Evolutionary conservation across 2,329 filamentous ascomycete genomes (phyloP).

Genomic region (Aspergillus aculeatus): DNA sequence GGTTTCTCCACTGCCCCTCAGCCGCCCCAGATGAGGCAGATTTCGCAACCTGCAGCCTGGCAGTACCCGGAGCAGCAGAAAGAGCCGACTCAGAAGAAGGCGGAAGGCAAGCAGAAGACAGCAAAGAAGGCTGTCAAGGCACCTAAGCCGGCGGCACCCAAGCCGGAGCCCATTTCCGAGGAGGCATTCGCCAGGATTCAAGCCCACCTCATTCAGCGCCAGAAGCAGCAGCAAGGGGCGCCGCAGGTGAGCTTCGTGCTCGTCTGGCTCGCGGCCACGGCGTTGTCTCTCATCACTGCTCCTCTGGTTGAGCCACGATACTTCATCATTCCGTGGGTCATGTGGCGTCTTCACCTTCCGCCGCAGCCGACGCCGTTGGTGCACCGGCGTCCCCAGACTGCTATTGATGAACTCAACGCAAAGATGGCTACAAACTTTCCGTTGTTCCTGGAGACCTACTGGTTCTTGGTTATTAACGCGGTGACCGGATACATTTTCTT

Average conservation of each 20-base stretch:
- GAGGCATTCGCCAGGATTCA: constrained; percentile 32
- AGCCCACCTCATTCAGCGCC: constrained; percentile 31
- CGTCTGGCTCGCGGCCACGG: constrained; percentile 66
- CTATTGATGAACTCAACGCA: constrained; percentile 25
- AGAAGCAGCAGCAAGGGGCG: constrained; percentile 26
- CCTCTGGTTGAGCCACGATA: constrained; percentile 94
- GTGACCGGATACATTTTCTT: constrained; percentile 31
- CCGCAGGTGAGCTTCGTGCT: constrained; percentile 54
- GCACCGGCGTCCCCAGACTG: constrained; percentile 26
- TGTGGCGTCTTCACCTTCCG: constrained; percentile 82
- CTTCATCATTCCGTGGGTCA: constrained; percentile 91
- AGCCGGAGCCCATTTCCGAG: constrained; percentile 23
- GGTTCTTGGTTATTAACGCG: constrained; percentile 51
- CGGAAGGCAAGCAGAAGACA: constrained; percentile 22
- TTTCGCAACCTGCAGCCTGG: neutral
- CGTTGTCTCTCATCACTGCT: constrained; percentile 78
- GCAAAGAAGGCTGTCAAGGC: constrained; percentile 19
- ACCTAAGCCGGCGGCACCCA: constrained; percentile 20
- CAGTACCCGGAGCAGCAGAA: constrained; percentile 6
- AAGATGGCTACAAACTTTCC: constrained; percentile 30
- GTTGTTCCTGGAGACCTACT: constrained; percentile 54
- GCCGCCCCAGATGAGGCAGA: constrained; percentile 18
- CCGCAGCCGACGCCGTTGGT: constrained; percentile 33
- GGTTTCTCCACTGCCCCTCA: constrained; percentile 40
- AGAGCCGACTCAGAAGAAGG: constrained; percentile 17